A percentile compares a stretch with the other conserved stretches of the same genome.
phyloP scores from a whole-genome alignment of 108 stramenopile genomes.

The Fragilaria crotonensis region DNA sequence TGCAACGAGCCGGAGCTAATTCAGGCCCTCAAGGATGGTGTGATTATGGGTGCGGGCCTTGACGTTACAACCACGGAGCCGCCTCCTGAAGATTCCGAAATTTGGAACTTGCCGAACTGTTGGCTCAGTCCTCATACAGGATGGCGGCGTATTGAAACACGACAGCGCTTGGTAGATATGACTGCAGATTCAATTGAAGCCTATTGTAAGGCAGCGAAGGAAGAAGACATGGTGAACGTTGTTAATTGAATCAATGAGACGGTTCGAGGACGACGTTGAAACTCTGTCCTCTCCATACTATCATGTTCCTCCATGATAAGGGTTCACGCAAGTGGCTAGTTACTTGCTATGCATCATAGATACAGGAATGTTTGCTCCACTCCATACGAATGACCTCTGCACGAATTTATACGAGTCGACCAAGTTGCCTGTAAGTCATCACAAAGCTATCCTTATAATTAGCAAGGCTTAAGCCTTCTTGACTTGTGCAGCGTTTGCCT shows the following conservation, averaged over 20 bases:
- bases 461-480: too few species aligned
- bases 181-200: slow-evolving; percentile 69
- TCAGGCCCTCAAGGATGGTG: slow-evolving; percentile 47
- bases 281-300: too few species aligned
- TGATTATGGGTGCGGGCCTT: slow-evolving; percentile 81
- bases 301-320: too few species aligned
- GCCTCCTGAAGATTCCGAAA: slow-evolving; percentile 39
- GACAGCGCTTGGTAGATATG: slow-evolving; percentile 86
- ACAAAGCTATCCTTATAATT: too few species aligned
- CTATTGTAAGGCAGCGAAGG: slow-evolving; percentile 32
- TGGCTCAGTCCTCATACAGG: slow-evolving; percentile 83
- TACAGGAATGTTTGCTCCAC: too few species aligned
- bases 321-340: too few species aligned
- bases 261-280: too few species aligned
- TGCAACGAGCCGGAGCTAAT: slow-evolving; percentile 79
- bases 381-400: too few species aligned
- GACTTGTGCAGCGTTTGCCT: too few species aligned
- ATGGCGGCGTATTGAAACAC: slow-evolving; percentile 84
- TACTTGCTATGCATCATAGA: too few species aligned
- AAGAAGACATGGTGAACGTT: slow-evolving; percentile 28
- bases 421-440: too few species aligned
- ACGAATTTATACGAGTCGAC: too few species aligned
- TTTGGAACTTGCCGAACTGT: slow-evolving; percentile 73
- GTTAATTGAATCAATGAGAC: slow-evolving; percentile 44
- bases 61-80: slow-evolving; percentile 76